Base-by-base conservation (phyloP, 1,284 basidiomycete genomes). In the Cystobasidium slooffiae region DNA sequence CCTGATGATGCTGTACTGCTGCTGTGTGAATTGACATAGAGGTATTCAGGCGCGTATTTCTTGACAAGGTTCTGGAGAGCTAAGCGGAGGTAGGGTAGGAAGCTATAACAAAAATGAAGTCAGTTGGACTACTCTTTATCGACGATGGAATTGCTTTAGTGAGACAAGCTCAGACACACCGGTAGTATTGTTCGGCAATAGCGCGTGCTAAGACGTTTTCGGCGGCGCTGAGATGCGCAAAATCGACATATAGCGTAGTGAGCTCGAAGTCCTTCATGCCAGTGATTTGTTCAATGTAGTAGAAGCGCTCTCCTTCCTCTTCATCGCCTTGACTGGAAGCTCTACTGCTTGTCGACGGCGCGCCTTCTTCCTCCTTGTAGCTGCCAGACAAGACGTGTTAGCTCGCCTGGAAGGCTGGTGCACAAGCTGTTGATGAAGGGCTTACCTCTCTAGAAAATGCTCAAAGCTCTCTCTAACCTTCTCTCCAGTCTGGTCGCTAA, bases 161-260 rank as follows among this genome's bases (percentile, higher is more conserved):
- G n/a, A 37, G 14, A 37, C n/a, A 44, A 6, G 22, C 44, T 6
- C 66, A 12, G n/a, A 22, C 83, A 69, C 56, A 85, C 80, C 96
- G 90, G 82, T 97, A 98, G 83, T 99, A 99, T 81, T 97, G 93
- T 72, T 89, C 90, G 78, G 92, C 90, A 77, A 99, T 93, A 3
- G 96, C 95, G 74, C 91, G 88, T 0, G 95, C 94, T 10, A 99
- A 89, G 0, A 95, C 89, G 78, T 95, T 93, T 81, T 98, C 94
- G 72, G 89, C 88, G 80, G 91, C 89, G 24, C 97, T 87, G 24
- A 99, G 86, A 82, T 99, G 95, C 14, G 89, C 88, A 77, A 91
- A 98, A 85, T 98, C 95, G 82, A 99, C 91, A 80, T 97, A 99
- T 79, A 99, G 89, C 0, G 96, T 99, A 1, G 93, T 93, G 67